phyloP scores from a whole-genome alignment of 2,329 filamentous ascomycete genomes.

The Alternaria metachromatica region DNA sequence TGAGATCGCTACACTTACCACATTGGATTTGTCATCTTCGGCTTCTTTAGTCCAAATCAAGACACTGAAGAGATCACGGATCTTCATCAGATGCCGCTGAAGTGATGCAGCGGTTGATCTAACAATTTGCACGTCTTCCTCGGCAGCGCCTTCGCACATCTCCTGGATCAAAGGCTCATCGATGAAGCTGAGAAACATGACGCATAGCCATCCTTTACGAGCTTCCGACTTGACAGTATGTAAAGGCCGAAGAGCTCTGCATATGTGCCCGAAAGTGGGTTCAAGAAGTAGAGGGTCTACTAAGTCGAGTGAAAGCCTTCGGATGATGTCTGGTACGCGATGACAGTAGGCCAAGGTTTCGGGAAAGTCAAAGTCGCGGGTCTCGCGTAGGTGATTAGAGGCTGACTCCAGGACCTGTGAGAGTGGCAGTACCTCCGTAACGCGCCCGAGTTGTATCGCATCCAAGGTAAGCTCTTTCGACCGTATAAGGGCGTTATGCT shows the following conservation, averaged over 20 bases:
- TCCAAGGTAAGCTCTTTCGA: neutral
- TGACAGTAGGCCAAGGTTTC: neutral
- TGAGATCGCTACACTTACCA: neutral
- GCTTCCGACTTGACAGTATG: neutral
- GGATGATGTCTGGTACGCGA: neutral
- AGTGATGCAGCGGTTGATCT: fast-evolving
- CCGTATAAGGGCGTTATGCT: neutral
- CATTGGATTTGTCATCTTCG: fast-evolving
- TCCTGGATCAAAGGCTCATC: neutral
- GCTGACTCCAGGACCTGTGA: neutral
- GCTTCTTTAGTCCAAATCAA: neutral
- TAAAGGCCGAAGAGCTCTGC: neutral
- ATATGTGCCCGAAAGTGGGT: neutral
- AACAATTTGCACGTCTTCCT: neutral
- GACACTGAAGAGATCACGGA: neutral
- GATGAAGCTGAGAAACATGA: neutral
- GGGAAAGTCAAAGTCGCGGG: neutral
- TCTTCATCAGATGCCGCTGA: neutral
- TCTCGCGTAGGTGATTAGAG: neutral
- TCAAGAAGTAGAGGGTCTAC: neutral
- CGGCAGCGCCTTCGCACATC: neutral
- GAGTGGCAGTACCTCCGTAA: neutral
- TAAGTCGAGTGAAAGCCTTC: neutral
- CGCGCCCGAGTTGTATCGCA: neutral
- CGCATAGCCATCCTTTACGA: neutral